Conservation (phyloP, 2,329 filamentous ascomycete genomes). For the Pseudodiploospora longispora region DNA sequence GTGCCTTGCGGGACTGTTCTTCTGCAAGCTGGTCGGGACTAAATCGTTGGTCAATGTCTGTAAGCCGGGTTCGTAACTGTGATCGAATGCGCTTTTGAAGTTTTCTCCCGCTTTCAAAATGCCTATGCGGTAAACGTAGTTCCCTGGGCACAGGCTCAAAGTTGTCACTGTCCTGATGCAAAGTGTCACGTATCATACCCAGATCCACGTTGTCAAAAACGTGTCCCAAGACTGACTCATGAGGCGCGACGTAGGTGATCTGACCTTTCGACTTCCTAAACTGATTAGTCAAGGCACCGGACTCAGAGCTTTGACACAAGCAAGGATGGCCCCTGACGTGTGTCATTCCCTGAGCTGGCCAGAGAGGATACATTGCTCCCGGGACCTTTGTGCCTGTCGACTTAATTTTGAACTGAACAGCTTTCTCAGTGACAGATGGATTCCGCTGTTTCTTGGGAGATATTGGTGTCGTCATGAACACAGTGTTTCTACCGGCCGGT, state of each 20-base stretch:
- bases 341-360: conserved; percentile 57
- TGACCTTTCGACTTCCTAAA: conserved; percentile 44
- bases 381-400: conserved; percentile 49
- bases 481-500: conserved; percentile 25
- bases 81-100: conserved; percentile 41
- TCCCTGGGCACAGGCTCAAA: conserved; percentile 38
- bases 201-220: conserved; percentile 20
- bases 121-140: conserved; percentile 45
- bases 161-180: conserved; percentile 26
- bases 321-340: conserved; percentile 49
- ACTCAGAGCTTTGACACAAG: neutral
- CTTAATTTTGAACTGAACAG: conserved; percentile 33
- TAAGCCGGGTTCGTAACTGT: conserved; percentile 32
- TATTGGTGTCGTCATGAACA: conserved; percentile 46
- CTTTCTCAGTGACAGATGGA: conserved; percentile 20
- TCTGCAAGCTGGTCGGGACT: conserved; percentile 29
- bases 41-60: conserved; percentile 7
- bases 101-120: conserved; percentile 50
- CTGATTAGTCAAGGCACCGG: neutral
- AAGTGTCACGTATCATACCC: conserved; percentile 16
- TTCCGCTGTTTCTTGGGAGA: conserved; percentile 38
- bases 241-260: conserved; percentile 28
- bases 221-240: conserved; percentile 35
- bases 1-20: conserved; percentile 22
- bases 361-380: conserved; percentile 59